Evolutionary conservation across 2,329 filamentous ascomycete genomes (phyloP).

Genomic region (Conoideocrella luteorostrata): DNA sequence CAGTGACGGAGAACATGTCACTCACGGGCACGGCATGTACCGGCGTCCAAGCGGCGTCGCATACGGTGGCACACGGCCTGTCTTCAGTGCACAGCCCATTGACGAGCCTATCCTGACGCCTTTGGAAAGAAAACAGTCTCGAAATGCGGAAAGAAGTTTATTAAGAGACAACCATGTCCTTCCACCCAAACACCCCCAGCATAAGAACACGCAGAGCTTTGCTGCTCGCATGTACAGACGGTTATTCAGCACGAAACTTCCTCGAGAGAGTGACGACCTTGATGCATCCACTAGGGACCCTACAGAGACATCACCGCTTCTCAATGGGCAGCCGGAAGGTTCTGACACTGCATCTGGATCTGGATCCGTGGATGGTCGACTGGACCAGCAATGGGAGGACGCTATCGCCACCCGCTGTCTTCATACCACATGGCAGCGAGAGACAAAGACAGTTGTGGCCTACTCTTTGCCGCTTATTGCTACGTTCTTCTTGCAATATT

Average conservation of each 20-base stretch:
- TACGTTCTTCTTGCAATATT: constrained; percentile 77
- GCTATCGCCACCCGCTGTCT: constrained; percentile 77
- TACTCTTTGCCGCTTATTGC: constrained; percentile 64
- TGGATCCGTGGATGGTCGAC: constrained; percentile 38
- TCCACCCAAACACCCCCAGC: constrained; percentile 48
- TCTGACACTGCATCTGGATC: constrained; percentile 32
- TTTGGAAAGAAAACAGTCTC: constrained; percentile 49
- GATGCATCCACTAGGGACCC: constrained; percentile 25
- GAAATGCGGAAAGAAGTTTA: constrained; percentile 53
- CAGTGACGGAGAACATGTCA: constrained; percentile 29
- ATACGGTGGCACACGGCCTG: constrained; percentile 63
- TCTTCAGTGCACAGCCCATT: constrained; percentile 52
- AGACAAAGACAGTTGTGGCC: constrained; percentile 70
- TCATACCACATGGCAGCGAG: constrained; percentile 84
- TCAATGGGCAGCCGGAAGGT: constrained; percentile 14
- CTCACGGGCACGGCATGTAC: constrained; percentile 50
- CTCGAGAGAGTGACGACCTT: constrained; percentile 31
- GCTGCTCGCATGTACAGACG: constrained; percentile 37
- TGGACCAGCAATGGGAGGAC: constrained; percentile 76
- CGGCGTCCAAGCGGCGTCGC: constrained; percentile 71
- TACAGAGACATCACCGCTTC: constrained; percentile 35
- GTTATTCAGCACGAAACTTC: constrained; percentile 51
- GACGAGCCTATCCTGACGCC: constrained; percentile 45
- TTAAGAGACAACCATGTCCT: constrained; percentile 59
- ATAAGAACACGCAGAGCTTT: constrained; percentile 24